A percentile compares a stretch with the other conserved stretches of the same genome.
phyloP scores from a whole-genome alignment of 169 alveolate species.

The Plasmodium fragile region DNA sequence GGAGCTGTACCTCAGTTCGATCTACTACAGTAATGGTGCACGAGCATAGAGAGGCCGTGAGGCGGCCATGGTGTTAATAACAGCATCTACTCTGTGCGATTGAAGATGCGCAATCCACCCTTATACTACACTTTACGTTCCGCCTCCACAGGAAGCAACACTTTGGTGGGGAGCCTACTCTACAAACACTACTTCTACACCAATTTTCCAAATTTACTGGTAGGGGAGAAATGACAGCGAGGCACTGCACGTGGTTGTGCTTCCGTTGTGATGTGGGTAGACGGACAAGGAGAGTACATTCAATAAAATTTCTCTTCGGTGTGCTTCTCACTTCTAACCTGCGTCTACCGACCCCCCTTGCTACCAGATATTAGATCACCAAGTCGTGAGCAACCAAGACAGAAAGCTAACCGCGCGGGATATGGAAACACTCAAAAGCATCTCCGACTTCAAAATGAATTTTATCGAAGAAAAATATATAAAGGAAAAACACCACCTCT shows the following conservation, averaged over 20 bases:
- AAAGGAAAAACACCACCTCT: constrained; percentile 45
- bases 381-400: constrained; percentile 2
- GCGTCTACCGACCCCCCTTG: background rate
- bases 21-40: constrained; percentile 61
- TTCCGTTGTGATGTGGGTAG: background rate
- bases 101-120: background rate
- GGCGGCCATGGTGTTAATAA: background rate
- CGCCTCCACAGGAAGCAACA: constrained; percentile 23
- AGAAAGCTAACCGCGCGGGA: constrained; percentile 28
- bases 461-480: constrained; percentile 32
- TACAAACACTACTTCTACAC: constrained; percentile 53
- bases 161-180: background rate
- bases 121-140: background rate
- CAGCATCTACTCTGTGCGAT: background rate
- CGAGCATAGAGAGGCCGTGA: background rate
- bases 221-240: background rate
- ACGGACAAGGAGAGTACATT: background rate
- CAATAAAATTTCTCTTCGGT: background rate
- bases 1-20: constrained; percentile 58
- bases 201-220: constrained; percentile 58
- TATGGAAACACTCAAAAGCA: constrained; percentile 21
- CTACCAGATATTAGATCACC: constrained; percentile 60
- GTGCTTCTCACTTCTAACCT: background rate
- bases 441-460: constrained; percentile 50
- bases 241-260: background rate